These are phyloP conservation scores for Staphylotrichum tortipilum DNA, from an alignment of 495 filamentous ascomycete species.

Conservation along the genomic window DNA sequence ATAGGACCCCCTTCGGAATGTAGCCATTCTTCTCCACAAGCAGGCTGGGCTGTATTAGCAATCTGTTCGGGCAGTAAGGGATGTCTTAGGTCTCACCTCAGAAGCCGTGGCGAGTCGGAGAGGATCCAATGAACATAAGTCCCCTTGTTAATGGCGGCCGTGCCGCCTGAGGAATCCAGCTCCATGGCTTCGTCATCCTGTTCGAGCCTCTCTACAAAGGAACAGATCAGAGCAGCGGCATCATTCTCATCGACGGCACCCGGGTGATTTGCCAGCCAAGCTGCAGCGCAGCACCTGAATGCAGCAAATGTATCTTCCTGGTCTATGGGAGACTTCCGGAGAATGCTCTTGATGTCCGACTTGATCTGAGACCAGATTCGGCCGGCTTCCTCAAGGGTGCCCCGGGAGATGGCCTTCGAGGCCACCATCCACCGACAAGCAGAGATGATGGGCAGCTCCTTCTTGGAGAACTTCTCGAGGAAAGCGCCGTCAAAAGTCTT, in stretches of 20 bases:
- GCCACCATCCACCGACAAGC: conserved; percentile 33
- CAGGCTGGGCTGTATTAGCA: conserved; percentile 11
- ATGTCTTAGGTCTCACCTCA: conserved; percentile 7
- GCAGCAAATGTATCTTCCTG: conserved; percentile 31
- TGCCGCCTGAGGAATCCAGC: conserved; percentile 8
- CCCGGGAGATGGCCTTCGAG: conserved; percentile 27
- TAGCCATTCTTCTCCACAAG: conserved; percentile 7
- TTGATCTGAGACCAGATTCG: conserved; percentile 31
- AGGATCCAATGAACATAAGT: conserved; percentile 22
- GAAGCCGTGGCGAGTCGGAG: conserved; percentile 8
- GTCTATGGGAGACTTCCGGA: conserved; percentile 23
- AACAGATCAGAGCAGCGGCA: conserved; percentile 21
- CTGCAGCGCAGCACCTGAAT: conserved; percentile 31
- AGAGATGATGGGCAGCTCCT: conserved; percentile 15
- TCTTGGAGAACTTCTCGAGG: conserved; percentile 11
- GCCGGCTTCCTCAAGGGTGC: conserved; percentile 24
- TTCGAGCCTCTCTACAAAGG: conserved; percentile 29
- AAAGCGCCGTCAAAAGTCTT: conserved; percentile 16
- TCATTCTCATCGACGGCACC: conserved; percentile 26
- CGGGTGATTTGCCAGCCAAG: conserved; percentile 32
- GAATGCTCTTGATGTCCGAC: conserved; percentile 22
- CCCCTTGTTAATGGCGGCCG: conserved; percentile 12
- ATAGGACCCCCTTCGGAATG: conserved; percentile 10
- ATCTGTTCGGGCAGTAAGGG: not conserved
- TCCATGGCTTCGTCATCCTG: conserved; percentile 3